A percentile compares a stretch with the other conserved stretches of the same genome.
Conservation (phyloP, 805 yeast genomes). For the Scheffersomyces coipomensis region DNA sequence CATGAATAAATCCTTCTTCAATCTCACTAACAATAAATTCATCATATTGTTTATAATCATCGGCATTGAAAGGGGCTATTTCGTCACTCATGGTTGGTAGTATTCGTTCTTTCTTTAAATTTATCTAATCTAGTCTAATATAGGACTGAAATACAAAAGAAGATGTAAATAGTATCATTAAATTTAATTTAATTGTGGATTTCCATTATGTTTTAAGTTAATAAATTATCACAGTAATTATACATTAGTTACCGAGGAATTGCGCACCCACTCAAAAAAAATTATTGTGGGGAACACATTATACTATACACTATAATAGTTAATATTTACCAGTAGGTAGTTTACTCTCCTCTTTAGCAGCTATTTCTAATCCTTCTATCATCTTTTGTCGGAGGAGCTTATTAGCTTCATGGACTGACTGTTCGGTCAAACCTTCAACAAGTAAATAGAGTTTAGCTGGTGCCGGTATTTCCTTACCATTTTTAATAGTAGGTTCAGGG, state of each 20-base stretch:
- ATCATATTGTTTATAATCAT: constrained; percentile 20
- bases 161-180: too few relatives aligned
- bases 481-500: constrained; percentile 55
- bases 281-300: not conserved
- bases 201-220: too few relatives aligned
- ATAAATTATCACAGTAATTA: too few relatives aligned
- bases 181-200: too few relatives aligned
- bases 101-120: too few relatives aligned
- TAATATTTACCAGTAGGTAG: constrained; percentile 50
- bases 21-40: constrained; percentile 40
- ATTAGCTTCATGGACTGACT: constrained; percentile 59
- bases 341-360: constrained; percentile 42
- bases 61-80: constrained; percentile 12
- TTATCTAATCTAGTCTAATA: too few relatives aligned
- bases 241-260: not conserved
- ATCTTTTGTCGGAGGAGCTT: constrained; percentile 53
- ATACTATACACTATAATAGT: constrained; percentile 21
- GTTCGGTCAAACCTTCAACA: constrained; percentile 71
- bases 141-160: too few relatives aligned
- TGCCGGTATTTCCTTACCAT: constrained; percentile 33
- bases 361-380: constrained; percentile 54
- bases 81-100: constrained; percentile 1
- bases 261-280: not conserved
- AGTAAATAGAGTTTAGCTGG: constrained; percentile 74
- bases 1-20: constrained; percentile 49